Percentiles rank a stretch among this genome's conserved stretches.
phyloP scores from a whole-genome alignment of 225 moss, liverwort and hornwort species.

The Lunularia cruciata region DNA sequence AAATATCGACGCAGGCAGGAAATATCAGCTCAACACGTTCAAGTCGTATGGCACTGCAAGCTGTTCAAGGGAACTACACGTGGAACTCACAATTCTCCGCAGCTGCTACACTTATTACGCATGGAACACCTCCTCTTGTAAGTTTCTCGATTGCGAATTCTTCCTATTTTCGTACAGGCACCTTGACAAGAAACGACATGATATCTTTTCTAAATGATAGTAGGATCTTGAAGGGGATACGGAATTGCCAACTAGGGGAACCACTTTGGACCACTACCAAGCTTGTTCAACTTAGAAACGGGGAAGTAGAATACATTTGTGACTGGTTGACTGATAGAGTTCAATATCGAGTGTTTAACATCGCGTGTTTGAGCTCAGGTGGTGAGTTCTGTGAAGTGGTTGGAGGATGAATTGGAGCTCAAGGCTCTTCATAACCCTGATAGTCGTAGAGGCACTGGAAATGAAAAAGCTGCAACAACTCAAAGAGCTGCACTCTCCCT shows the following conservation, averaged over 20 bases:
- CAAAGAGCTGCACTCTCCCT: slow-evolving; percentile 62
- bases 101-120: slow-evolving; percentile 58
- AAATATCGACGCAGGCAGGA: slow-evolving; percentile 51
- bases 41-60: slow-evolving; percentile 52
- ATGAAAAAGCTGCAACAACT: slow-evolving; percentile 55
- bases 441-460: slow-evolving; percentile 57
- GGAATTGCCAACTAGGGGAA: too few relatives aligned
- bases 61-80: slow-evolving; percentile 59
- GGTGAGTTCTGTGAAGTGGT: slow-evolving; percentile 79
- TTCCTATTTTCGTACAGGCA: too few relatives aligned
- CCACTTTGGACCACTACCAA: too few relatives aligned
- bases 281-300: too few relatives aligned
- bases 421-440: slow-evolving; percentile 64
- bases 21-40: slow-evolving; percentile 29
- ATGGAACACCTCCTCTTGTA: slow-evolving; percentile 71
- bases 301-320: too few relatives aligned
- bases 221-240: too few relatives aligned
- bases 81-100: slow-evolving; percentile 72
- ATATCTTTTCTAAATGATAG: too few relatives aligned
- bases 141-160: slow-evolving; percentile 9
- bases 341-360: too few relatives aligned
- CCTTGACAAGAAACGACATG: too few relatives aligned
- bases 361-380: slow-evolving; percentile 59
- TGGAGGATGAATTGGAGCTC: slow-evolving; percentile 84
- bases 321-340: too few relatives aligned